Evolutionary conservation across 148 eudicot genomes (phyloP).

Genomic region (Silene conica): DNA sequence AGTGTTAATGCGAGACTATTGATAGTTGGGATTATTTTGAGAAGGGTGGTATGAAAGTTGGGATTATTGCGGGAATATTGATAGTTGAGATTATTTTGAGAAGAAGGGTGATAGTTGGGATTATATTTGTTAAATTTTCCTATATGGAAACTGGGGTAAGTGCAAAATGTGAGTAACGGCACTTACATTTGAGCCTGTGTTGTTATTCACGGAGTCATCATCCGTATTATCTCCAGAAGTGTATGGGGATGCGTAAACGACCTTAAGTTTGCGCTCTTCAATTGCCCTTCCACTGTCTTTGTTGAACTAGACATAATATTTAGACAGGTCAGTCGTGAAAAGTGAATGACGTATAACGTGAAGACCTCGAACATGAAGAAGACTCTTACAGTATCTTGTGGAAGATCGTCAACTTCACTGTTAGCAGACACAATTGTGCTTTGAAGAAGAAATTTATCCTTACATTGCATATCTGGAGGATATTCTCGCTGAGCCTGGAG

Average conservation of each 20-base stretch:
- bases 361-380: background rate
- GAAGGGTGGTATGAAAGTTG: no score
- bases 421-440: constrained; percentile 61
- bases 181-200: constrained; percentile 50
- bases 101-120: no score
- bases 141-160: no score
- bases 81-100: no score
- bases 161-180: no score
- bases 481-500: constrained; percentile 82
- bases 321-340: constrained; percentile 10
- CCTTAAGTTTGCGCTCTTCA: constrained; percentile 79
- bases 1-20: no score
- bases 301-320: constrained; percentile 44
- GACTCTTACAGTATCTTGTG: constrained; percentile 63
- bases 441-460: constrained; percentile 89
- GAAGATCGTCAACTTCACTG: constrained; percentile 66
- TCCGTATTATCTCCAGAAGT: constrained; percentile 40
- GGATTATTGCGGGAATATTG: no score
- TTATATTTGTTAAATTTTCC: no score
- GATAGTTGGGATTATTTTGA: no score
- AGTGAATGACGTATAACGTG: background rate
- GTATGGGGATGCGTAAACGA: constrained; percentile 49
- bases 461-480: constrained; percentile 79
- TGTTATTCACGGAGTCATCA: constrained; percentile 32
- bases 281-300: constrained; percentile 69